Conservation (phyloP, 2,329 filamentous ascomycete species). For the Pseudonectria foliicola region DNA sequence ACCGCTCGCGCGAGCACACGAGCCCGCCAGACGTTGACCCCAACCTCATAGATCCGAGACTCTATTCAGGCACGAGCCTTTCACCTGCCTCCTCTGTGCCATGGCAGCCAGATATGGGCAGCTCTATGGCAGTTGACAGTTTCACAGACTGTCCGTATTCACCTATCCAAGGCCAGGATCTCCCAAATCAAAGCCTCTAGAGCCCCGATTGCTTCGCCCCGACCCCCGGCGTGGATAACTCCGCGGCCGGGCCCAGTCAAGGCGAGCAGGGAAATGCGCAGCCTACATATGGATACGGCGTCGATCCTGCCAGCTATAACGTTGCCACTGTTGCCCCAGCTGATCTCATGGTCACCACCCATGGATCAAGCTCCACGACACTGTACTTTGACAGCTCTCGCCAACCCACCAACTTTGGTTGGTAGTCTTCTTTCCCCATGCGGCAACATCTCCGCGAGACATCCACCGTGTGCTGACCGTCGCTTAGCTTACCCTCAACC, state of each 20-base stretch:
- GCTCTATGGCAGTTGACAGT: background rate
- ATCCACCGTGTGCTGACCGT: too few species aligned
- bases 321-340: conserved; percentile 10
- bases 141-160: background rate
- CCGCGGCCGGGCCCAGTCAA: conserved; percentile 5
- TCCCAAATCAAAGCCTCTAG: conserved; percentile 16
- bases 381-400: conserved; percentile 3
- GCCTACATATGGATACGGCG: background rate
- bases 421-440: too few species aligned
- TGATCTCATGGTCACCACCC: conserved; percentile 4
- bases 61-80: too few species aligned
- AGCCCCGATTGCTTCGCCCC: conserved; percentile 7
- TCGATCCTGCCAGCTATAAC: conserved; percentile 3
- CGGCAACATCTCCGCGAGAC: too few species aligned
- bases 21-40: too few species aligned
- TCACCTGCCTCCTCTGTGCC: too few species aligned
- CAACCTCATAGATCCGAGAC: too few species aligned
- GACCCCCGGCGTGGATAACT: conserved; percentile 6
- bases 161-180: conserved; percentile 6
- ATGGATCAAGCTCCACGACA: background rate
- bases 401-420: too few species aligned
- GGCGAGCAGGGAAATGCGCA: conserved; percentile 9
- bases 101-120: too few species aligned
- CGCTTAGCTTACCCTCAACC: too few species aligned
- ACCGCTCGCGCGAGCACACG: too few species aligned